Conservation (phyloP, 2,329 filamentous ascomycete species). For the Ophiocordyceps camponoti-saundersi region DNA sequence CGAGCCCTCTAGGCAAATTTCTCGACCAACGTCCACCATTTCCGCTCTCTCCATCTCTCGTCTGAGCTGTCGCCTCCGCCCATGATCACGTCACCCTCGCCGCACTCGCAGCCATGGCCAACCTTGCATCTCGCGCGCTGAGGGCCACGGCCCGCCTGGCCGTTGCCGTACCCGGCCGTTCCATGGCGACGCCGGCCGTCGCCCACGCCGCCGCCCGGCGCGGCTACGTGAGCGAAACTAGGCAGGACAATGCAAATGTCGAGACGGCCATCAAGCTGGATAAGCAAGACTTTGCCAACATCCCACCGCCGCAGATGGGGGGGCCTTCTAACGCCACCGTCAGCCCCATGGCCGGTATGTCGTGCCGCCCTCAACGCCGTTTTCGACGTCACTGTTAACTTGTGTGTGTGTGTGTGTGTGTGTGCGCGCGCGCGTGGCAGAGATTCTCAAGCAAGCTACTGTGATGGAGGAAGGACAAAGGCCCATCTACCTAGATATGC, state of each 20-base stretch:
- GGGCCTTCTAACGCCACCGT: slow-evolving; percentile 37
- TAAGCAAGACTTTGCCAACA: slow-evolving; percentile 61
- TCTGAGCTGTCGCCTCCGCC: slow-evolving; percentile 1
- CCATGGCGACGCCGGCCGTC: slow-evolving; percentile 9
- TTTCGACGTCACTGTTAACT: neutral
- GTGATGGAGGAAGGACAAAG: slow-evolving; percentile 84
- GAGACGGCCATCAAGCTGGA: slow-evolving; percentile 77
- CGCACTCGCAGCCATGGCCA: slow-evolving; percentile 33
- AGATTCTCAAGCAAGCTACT: slow-evolving; percentile 79
- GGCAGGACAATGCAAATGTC: slow-evolving; percentile 64
- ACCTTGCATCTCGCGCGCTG: slow-evolving; percentile 48
- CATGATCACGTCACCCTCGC: slow-evolving; percentile 7
- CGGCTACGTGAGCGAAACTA: slow-evolving; percentile 72
- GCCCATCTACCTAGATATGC: slow-evolving; percentile 96
- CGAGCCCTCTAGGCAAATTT: slow-evolving; percentile 14
- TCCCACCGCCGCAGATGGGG: slow-evolving; percentile 17
- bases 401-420: neutral
- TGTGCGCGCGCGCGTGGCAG: slow-evolving; percentile 15
- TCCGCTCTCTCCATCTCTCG: neutral
- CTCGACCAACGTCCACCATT: slow-evolving; percentile 3
- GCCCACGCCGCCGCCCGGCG: slow-evolving; percentile 20
- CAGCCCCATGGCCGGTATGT: slow-evolving; percentile 53
- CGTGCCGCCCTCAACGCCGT: neutral
- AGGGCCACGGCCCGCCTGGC: slow-evolving; percentile 55
- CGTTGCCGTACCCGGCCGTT: slow-evolving; percentile 12